phyloP scores from a whole-genome alignment of 805 yeast genomes.

The Zygotorulaspora sp. region DNA sequence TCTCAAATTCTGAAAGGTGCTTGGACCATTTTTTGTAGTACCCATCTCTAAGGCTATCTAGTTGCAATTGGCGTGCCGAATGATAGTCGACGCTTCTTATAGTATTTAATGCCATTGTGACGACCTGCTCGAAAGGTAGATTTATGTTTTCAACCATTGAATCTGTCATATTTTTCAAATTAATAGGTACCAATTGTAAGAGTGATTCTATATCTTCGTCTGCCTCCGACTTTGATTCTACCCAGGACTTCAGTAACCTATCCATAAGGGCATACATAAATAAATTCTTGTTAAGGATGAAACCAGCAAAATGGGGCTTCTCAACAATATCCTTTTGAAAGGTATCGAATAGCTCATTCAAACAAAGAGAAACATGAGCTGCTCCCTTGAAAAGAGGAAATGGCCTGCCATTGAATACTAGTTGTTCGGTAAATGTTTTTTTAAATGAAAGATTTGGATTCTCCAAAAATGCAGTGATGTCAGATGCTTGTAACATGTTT shows the following conservation, averaged over 20 bases:
- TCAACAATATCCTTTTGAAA: slow-evolving; percentile 10
- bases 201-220: slow-evolving; percentile 48
- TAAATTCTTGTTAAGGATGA: slow-evolving; percentile 42
- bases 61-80: slow-evolving; percentile 52
- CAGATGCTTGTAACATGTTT: slow-evolving; percentile 46
- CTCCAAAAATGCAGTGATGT: slow-evolving; percentile 50
- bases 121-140: slow-evolving; percentile 6
- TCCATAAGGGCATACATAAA: slow-evolving; percentile 55
- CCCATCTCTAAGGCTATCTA: slow-evolving; percentile 38
- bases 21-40: slow-evolving; percentile 43
- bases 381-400: slow-evolving; percentile 47
- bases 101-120: slow-evolving; percentile 19
- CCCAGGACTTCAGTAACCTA: slow-evolving; percentile 60
- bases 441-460: slow-evolving; percentile 57
- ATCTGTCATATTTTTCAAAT: slow-evolving; percentile 33
- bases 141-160: slow-evolving; percentile 21
- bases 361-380: slow-evolving; percentile 31
- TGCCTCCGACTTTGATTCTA: slow-evolving; percentile 48
- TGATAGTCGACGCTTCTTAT: slow-evolving; percentile 43
- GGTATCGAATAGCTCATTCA: slow-evolving; percentile 24
- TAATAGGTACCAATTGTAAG: slow-evolving; percentile 43
- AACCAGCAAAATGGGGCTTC: slow-evolving; percentile 39
- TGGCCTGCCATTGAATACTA: slow-evolving; percentile 52
- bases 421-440: slow-evolving; percentile 58
- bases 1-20: slow-evolving; percentile 46